A percentile compares a stretch with the other conserved stretches of the same genome.
These are phyloP conservation scores for Zopfia rhizophila DNA, from an alignment of 2,329 filamentous ascomycete genomes.

Conservation along the genomic window DNA sequence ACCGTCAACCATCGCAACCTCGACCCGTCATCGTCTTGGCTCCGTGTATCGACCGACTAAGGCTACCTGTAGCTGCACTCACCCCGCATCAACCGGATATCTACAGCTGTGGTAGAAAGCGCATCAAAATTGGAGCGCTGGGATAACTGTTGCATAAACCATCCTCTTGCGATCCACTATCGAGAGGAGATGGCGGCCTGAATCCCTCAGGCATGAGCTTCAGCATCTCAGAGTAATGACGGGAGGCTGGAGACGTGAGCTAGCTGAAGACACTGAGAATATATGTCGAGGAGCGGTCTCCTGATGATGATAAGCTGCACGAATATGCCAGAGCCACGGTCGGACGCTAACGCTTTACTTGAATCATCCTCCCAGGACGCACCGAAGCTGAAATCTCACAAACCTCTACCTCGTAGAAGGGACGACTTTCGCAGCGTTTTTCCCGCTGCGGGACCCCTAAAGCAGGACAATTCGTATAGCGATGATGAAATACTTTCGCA, in stretches of 20 bases:
- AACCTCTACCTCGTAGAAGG: constrained; percentile 37
- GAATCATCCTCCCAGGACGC: constrained; percentile 43
- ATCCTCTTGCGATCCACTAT: constrained; percentile 15
- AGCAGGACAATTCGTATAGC: constrained; percentile 23
- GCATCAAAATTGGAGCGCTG: constrained; percentile 17
- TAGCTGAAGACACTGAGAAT: not conserved
- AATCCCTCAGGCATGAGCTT: constrained; percentile 8
- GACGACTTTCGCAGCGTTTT: constrained; percentile 37
- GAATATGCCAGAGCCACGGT: constrained; percentile 35
- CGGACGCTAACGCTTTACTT: constrained; percentile 42
- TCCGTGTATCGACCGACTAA: no score
- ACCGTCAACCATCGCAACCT: not conserved
- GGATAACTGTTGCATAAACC: constrained; percentile 31
- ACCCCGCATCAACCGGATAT: constrained; percentile 20
- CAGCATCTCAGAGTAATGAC: constrained; percentile 9
- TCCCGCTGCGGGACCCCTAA: constrained; percentile 36
- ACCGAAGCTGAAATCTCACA: constrained; percentile 38
- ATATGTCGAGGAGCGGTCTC: constrained; percentile 7
- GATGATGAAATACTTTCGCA: constrained; percentile 42
- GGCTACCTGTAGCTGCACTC: constrained; percentile 39
- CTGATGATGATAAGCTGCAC: constrained; percentile 12
- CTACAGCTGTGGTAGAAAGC: constrained; percentile 16
- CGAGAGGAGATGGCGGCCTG: constrained; percentile 33
- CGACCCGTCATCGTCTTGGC: constrained; percentile 26
- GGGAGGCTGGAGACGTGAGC: constrained; percentile 6